These are phyloP conservation scores for Parasitella parasitica DNA, from an alignment of 371 early-diverging fungal species.

Conservation along the genomic window DNA sequence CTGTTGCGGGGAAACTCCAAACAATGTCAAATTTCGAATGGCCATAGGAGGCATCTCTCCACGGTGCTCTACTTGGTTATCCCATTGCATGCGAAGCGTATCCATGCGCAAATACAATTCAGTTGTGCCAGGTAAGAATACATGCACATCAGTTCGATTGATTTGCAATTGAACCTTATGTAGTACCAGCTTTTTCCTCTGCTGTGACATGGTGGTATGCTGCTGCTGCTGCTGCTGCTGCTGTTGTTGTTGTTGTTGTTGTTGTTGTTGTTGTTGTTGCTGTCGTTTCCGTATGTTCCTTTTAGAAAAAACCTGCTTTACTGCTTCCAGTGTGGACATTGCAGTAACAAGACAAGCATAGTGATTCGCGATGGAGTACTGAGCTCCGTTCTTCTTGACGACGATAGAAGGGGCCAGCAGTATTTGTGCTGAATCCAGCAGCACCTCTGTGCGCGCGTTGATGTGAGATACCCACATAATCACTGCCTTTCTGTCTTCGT, in stretches of 20 bases:
- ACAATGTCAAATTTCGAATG: slow-evolving; percentile 2
- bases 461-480: slow-evolving; percentile 38
- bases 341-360: slow-evolving; percentile 8
- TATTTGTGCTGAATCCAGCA: neutral
- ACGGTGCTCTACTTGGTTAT: neutral
- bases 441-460: slow-evolving; percentile 17
- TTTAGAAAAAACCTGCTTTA: neutral
- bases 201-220: no score
- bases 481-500: slow-evolving; percentile 10
- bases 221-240: neutral
- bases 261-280: neutral
- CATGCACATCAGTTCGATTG: slow-evolving; percentile 9
- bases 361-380: slow-evolving; percentile 15
- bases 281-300: neutral
- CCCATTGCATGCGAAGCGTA: neutral
- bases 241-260: neutral
- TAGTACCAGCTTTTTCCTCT: neutral
- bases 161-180: neutral
- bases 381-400: slow-evolving; percentile 5
- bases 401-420: neutral
- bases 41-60: neutral
- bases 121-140: neutral
- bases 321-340: neutral
- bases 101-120: slow-evolving; percentile 15
- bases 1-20: slow-evolving; percentile 2